Conservation (phyloP, 345 rosid species). For the Eucalyptus erythrocorys region DNA sequence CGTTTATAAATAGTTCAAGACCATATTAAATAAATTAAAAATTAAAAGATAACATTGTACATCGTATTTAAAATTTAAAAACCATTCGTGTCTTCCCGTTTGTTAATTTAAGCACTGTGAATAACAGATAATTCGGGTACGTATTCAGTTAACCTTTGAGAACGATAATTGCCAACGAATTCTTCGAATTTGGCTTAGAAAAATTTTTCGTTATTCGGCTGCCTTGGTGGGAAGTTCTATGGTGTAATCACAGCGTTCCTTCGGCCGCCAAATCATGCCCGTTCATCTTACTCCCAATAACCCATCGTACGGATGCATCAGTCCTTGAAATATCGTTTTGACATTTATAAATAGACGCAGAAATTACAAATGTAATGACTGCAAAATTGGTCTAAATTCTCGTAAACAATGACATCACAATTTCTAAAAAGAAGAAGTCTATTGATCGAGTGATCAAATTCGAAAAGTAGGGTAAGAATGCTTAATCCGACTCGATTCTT, state of each 20-base stretch:
- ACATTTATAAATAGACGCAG: neutral
- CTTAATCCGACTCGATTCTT: no score
- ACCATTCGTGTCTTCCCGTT: neutral
- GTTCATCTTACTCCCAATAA: neutral
- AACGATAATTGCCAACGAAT: neutral
- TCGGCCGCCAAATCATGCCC: neutral
- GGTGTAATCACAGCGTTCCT: neutral
- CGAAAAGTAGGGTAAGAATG: neutral
- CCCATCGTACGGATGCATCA: neutral
- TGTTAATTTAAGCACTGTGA: neutral
- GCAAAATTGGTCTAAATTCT: neutral
- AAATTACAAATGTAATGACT: neutral
- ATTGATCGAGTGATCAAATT: neutral
- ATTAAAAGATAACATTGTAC: fast-evolving
- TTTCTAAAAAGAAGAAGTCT: neutral
- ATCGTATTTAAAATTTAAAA: no score
- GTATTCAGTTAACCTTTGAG: neutral
- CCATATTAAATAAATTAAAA: neutral
- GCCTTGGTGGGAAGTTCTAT: neutral
- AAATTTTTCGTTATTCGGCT: no score
- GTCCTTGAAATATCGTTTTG: neutral
- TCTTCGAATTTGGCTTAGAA: neutral
- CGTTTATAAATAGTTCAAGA: fast-evolving
- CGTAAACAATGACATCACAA: neutral
- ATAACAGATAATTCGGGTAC: neutral